Evolutionary conservation across 768 basidiomycete genomes (phyloP).

Genomic region (Amylocystis lapponica): DNA sequence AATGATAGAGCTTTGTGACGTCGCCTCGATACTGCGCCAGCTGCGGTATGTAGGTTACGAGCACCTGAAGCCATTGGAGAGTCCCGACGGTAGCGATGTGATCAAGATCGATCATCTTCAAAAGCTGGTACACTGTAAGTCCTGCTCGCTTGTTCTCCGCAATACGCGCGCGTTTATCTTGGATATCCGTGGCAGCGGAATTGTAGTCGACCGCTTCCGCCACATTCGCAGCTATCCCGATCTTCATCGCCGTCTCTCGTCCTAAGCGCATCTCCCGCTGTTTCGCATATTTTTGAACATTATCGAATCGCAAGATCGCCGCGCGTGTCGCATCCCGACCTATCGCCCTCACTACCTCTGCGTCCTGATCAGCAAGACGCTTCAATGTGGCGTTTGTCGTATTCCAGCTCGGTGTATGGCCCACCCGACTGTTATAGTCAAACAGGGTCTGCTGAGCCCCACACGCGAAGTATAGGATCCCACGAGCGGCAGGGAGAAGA

Average conservation of each 20-base stretch:
- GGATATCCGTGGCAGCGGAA: constrained; percentile 16
- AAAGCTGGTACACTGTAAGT: constrained; percentile 20
- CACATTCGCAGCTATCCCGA: constrained; percentile 23
- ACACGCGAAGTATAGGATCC: no score
- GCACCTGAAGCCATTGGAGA: constrained; percentile 24
- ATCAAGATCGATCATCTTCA: constrained; percentile 18
- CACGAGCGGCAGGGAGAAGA: no score
- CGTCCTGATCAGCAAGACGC: no score
- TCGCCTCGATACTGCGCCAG: no score
- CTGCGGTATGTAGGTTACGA: constrained; percentile 22
- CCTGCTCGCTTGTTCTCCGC: constrained; percentile 4
- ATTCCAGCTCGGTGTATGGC: no score
- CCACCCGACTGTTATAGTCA: no score
- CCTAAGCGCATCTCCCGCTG: constrained; percentile 26
- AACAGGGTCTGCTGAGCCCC: no score
- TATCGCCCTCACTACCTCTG: no score
- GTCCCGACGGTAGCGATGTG: constrained; percentile 23
- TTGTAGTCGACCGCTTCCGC: constrained; percentile 13
- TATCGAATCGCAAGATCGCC: not conserved
- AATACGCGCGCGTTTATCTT: constrained; percentile 11
- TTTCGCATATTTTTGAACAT: constrained; percentile 22
- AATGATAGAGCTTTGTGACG: constrained; percentile 19
- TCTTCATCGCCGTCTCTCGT: constrained; percentile 21
- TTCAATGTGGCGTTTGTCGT: no score
- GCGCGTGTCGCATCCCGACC: no score